Evolutionary conservation across 1,284 basidiomycete genomes (phyloP).

Genomic region (Ceratobasidium sp.): DNA sequence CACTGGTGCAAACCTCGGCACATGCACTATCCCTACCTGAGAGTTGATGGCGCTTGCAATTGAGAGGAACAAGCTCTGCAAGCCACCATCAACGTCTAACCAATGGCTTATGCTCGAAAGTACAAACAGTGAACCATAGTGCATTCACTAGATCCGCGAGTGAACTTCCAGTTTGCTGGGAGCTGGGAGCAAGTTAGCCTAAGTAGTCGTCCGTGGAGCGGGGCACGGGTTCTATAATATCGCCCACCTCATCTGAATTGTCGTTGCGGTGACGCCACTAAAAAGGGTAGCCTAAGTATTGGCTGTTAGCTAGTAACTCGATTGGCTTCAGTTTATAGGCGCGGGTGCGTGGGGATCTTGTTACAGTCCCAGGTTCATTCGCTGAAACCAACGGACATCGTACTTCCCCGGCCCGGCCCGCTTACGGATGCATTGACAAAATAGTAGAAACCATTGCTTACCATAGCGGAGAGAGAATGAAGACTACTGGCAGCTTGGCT

Average conservation of each 20-base stretch:
- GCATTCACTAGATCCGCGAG: constrained; percentile 58
- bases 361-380: no score
- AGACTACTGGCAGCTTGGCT: constrained; percentile 71
- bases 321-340: no score
- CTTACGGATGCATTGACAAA: no score
- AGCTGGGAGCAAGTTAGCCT: neutral
- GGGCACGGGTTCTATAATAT: neutral
- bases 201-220: neutral
- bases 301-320: no score
- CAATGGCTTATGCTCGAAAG: neutral
- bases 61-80: constrained; percentile 62
- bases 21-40: no score
- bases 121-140: constrained; percentile 64
- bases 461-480: constrained; percentile 69
- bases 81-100: neutral
- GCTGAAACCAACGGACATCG: no score
- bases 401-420: no score
- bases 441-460: neutral
- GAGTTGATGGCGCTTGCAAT: constrained; percentile 74
- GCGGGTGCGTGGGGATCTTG: no score
- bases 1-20: no score
- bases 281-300: constrained; percentile 65
- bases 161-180: neutral
- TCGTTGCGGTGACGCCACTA: no score
- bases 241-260: constrained; percentile 58